Evolutionary conservation across 2,329 filamentous ascomycete species (phyloP), one percentile per base, ranked within the genome.

Genomic region (Alternaria sp.): DNA sequence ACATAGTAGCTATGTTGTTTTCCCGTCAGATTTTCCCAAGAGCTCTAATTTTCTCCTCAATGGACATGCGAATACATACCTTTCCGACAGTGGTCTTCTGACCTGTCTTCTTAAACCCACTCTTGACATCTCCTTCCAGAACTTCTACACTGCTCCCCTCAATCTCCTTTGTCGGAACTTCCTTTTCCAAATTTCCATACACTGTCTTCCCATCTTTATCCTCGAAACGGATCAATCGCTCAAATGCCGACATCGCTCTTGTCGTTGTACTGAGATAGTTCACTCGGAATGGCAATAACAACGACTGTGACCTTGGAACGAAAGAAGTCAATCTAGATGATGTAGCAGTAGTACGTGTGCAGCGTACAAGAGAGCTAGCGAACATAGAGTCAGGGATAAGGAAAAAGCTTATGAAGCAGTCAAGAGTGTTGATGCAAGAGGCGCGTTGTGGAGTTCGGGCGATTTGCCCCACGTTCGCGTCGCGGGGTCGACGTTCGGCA

Each of bases 171-270:
- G 71, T 75, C 7, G 75, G 68, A 7, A 60, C 63, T 56, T 75
- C 73, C 30, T 70, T 70, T 7, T 63, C 68, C 51, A 78, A 44
- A 48, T 79, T 70, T 1, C 76, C 76, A 58, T 74, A 78, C 14
- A 69, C 64, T 0, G 62, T 66, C 48, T 73, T 70, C 3, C 75
- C 76, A 32, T 73, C 70, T 5, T 74, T 61, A 22, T 63, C 67
- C 34, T 71, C 58, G 52, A 79, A 79, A 1, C 76, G 66, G 18
- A 79, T 74, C 43, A 79, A 58, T 24, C 75, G 66, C 44, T 77
- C 71, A 53, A 78, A 78, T 8, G 67, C 43, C 26, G 69, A 59
- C 70, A 71, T 72, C 14, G 39, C 58, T 57, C n/a, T 49, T 51
- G 28, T 41, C 4, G 47, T 60, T 56, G 47, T 53, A 52, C 22